Conservation (phyloP, 306 rosid species). For the Fragaria nilgerrensis region DNA sequence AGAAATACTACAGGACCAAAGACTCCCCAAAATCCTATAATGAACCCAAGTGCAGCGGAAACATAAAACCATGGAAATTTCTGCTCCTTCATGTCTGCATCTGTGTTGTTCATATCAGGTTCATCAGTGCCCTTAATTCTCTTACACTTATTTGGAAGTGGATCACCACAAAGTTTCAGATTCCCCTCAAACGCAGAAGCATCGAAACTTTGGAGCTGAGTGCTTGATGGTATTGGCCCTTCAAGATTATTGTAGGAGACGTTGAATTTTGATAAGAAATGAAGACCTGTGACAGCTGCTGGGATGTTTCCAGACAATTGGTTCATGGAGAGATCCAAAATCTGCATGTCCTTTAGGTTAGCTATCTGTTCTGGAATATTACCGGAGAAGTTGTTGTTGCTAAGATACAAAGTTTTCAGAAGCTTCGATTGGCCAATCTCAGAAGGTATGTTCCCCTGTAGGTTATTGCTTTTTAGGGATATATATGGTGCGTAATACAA, state of each 20-base stretch:
- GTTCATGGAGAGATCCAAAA: neutral
- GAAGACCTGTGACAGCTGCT: neutral
- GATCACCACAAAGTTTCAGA: conserved; percentile 8
- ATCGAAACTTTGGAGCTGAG: conserved; percentile 4
- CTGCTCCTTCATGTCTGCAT: neutral
- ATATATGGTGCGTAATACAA: neutral
- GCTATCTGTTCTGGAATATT: conserved; percentile 9
- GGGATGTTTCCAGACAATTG: conserved; percentile 14
- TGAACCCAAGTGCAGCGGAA: neutral
- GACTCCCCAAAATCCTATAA: conserved; percentile 6
- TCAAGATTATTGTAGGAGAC: conserved; percentile 5
- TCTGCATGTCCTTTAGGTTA: neutral
- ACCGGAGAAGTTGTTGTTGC: neutral
- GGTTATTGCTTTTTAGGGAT: neutral
- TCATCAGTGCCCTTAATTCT: neutral
- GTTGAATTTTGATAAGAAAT: neutral
- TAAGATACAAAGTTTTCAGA: neutral
- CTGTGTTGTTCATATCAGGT: neutral
- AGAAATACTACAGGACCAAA: neutral
- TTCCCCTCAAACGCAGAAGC: conserved; percentile 12
- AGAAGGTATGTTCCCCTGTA: neutral
- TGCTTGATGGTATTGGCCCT: conserved; percentile 6
- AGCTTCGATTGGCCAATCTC: conserved; percentile 4
- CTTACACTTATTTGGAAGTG: neutral
- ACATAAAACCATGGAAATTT: neutral